phyloP scores from a whole-genome alignment of 495 filamentous ascomycete genomes.

The Jackrogersella minutella region DNA sequence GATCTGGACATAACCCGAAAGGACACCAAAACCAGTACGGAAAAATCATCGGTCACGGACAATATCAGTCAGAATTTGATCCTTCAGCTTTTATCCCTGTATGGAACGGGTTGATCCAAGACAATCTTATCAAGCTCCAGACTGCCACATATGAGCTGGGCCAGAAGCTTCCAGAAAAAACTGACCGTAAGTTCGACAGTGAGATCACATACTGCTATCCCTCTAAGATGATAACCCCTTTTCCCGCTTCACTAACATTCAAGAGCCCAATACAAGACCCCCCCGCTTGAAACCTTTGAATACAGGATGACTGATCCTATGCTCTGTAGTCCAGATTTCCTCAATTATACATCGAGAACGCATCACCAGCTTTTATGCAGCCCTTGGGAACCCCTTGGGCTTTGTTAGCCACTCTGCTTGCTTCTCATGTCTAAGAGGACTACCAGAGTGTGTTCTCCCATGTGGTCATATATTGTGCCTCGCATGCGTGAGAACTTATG shows the following conservation, averaged over 20 bases:
- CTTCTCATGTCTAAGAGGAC: background rate
- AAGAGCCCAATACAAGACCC: background rate
- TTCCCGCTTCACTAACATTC: too few species aligned
- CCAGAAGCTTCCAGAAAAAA: background rate
- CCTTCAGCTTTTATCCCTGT: background rate
- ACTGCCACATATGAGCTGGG: background rate
- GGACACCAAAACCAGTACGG: background rate
- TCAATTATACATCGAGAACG: background rate
- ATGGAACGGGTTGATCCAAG: background rate
- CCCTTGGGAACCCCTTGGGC: background rate
- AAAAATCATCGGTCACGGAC: background rate
- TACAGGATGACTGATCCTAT: background rate
- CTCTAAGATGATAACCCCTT: too few species aligned
- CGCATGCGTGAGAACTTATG: background rate
- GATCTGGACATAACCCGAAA: background rate
- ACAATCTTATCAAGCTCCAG: background rate
- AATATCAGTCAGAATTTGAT: background rate
- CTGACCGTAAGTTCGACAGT: background rate
- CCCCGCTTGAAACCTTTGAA: background rate
- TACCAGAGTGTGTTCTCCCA: constrained; percentile 2
- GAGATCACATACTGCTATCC: background rate
- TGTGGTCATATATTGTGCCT: background rate
- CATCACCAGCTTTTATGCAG: background rate
- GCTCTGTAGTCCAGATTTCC: background rate
- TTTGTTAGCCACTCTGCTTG: constrained; percentile 1